A percentile compares a stretch with the other conserved stretches of the same genome.
Conservation (phyloP, 2,329 filamentous ascomycete species). For the Cordyceps farinosa region DNA sequence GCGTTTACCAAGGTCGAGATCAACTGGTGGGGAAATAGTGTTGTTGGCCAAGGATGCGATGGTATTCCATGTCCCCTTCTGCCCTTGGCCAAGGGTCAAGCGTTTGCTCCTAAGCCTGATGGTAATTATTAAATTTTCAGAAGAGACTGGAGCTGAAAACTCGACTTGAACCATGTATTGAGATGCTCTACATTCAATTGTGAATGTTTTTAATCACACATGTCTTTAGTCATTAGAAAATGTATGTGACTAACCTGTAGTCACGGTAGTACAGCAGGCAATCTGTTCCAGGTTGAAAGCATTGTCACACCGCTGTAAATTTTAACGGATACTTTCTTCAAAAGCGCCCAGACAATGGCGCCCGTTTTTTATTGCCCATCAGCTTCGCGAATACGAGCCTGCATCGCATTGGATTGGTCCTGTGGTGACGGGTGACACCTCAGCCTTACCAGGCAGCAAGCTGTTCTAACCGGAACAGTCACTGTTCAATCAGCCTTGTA, state of each 20-base stretch:
- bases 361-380: not conserved
- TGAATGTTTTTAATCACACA: too few relatives aligned
- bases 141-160: not conserved
- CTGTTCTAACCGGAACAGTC: not conserved
- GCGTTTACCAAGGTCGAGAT: conserved; percentile 24
- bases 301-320: too few relatives aligned
- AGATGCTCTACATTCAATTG: too few relatives aligned
- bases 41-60: conserved; percentile 27
- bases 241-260: too few relatives aligned
- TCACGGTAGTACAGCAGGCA: too few relatives aligned
- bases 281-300: too few relatives aligned
- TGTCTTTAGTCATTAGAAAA: too few relatives aligned
- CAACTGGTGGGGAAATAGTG: conserved; percentile 30
- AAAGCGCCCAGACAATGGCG: too few relatives aligned
- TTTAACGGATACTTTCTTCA: too few relatives aligned
- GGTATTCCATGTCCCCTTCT: conserved; percentile 25
- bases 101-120: conserved; percentile 23
- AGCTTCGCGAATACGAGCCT: not conserved
- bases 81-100: conserved; percentile 27
- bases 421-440: not conserved
- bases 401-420: not conserved
- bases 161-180: too few relatives aligned
- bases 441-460: not conserved
- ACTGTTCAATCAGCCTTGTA: not conserved
- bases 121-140: not conserved